Conservation (phyloP, 108 stramenopile genomes). For the Conticribra weissflogii region DNA sequence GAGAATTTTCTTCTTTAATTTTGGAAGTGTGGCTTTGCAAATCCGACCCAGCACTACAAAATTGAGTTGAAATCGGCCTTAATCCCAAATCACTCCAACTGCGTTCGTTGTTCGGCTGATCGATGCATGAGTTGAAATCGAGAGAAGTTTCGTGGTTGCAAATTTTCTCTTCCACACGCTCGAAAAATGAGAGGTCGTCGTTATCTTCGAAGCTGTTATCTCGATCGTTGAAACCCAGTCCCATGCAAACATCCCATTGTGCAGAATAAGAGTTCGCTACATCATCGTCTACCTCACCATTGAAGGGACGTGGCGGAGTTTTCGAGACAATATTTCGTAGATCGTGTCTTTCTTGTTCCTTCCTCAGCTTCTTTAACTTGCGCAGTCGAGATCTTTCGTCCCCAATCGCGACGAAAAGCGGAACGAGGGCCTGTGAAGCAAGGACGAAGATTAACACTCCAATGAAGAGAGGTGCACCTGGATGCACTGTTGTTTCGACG, state of each 20-base stretch:
- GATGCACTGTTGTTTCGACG: slow-evolving; percentile 12
- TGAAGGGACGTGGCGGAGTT: too few relatives aligned
- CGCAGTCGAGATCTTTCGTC: slow-evolving; percentile 14
- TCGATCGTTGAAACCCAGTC: not conserved
- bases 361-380: not conserved
- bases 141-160: not conserved
- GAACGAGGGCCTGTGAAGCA: not conserved
- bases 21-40: too few relatives aligned
- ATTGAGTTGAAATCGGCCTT: too few relatives aligned
- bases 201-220: not conserved
- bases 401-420: slow-evolving; percentile 15
- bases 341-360: not conserved
- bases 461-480: slow-evolving; percentile 22
- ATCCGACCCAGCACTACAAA: too few relatives aligned
- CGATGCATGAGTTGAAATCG: not conserved
- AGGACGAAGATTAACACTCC: slow-evolving; percentile 7
- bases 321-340: too few relatives aligned
- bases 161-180: not conserved
- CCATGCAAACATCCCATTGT: not conserved
- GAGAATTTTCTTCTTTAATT: too few relatives aligned
- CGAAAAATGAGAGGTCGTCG: not conserved
- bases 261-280: too few relatives aligned
- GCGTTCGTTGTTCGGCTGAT: too few relatives aligned
- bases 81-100: too few relatives aligned
- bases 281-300: too few relatives aligned